A percentile compares a stretch with the other conserved stretches of the same genome.
phyloP scores from a whole-genome alignment of 306 rosid genomes.

The Inga oerstediana region DNA sequence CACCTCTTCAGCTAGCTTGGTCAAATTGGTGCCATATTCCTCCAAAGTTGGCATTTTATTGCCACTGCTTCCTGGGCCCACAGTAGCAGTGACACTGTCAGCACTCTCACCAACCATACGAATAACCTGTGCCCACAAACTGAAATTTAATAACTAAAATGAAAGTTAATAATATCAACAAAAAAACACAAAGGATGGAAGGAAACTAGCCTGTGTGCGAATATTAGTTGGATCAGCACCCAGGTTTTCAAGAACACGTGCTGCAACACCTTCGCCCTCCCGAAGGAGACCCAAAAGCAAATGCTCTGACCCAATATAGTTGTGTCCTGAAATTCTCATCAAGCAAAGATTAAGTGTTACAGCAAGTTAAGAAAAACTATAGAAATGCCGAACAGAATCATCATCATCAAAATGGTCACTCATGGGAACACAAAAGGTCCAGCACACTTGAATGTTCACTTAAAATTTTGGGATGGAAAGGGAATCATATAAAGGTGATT shows the following conservation, averaged over 20 bases:
- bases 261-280: slow-evolving; percentile 99
- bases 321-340: slow-evolving; percentile 69
- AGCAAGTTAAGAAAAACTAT: slow-evolving; percentile 14
- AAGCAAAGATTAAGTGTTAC: slow-evolving; percentile 10
- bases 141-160: slow-evolving; percentile 2
- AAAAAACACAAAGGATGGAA: not conserved
- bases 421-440: not conserved
- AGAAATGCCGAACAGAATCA: not conserved
- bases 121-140: slow-evolving; percentile 68
- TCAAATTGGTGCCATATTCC: slow-evolving; percentile 95
- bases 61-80: slow-evolving; percentile 84
- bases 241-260: slow-evolving; percentile 95
- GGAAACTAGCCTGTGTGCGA: slow-evolving; percentile 85
- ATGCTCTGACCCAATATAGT: slow-evolving; percentile 98
- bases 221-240: slow-evolving; percentile 98
- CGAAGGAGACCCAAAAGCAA: slow-evolving; percentile 97
- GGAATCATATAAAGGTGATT: not conserved
- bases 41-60: slow-evolving; percentile 98
- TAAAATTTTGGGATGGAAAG: not conserved
- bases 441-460: not conserved
- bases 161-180: not conserved
- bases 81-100: slow-evolving; percentile 88
- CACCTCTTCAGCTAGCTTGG: slow-evolving; percentile 98
- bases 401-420: not conserved
- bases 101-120: slow-evolving; percentile 99